phyloP scores from a whole-genome alignment of 2,329 filamentous ascomycete genomes.

The Phaeosphaeriaceae sp. region DNA sequence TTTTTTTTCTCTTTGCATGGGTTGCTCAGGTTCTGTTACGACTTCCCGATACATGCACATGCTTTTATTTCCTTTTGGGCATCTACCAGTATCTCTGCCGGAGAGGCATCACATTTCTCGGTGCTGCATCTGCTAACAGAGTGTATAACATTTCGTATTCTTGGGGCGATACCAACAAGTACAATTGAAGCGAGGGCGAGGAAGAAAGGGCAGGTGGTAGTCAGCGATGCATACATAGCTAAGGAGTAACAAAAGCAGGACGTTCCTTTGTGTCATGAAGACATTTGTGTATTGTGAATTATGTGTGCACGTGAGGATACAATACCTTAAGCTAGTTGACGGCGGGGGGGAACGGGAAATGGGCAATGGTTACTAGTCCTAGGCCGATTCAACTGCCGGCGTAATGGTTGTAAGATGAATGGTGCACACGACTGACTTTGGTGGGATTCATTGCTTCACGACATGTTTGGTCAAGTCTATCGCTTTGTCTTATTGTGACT shows the following conservation, averaged over 20 bases:
- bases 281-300: no score
- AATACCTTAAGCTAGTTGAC: no score
- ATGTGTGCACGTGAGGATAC: no score
- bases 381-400: conserved; percentile 25
- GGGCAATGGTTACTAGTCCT: conserved; percentile 3
- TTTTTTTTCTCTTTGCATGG: conserved; percentile 38
- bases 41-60: conserved; percentile 48
- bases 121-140: conserved; percentile 29
- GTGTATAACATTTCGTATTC: conserved; percentile 39
- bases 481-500: conserved; percentile 15
- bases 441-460: conserved; percentile 12
- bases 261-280: conserved; percentile 18
- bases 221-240: conserved; percentile 27
- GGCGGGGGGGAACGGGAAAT: no score
- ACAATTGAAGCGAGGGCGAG: conserved; percentile 4
- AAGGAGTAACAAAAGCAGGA: conserved; percentile 38
- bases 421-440: no score
- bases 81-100: conserved; percentile 15
- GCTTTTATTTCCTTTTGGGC: conserved; percentile 27
- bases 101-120: conserved; percentile 19
- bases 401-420: conserved; percentile 13
- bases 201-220: conserved; percentile 11
- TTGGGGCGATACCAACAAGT: conserved; percentile 13
- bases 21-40: conserved; percentile 35
- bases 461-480: conserved; percentile 12